Evolutionary conservation across 169 alveolate species (phyloP).

Genomic region (Babesia gibsoni): DNA sequence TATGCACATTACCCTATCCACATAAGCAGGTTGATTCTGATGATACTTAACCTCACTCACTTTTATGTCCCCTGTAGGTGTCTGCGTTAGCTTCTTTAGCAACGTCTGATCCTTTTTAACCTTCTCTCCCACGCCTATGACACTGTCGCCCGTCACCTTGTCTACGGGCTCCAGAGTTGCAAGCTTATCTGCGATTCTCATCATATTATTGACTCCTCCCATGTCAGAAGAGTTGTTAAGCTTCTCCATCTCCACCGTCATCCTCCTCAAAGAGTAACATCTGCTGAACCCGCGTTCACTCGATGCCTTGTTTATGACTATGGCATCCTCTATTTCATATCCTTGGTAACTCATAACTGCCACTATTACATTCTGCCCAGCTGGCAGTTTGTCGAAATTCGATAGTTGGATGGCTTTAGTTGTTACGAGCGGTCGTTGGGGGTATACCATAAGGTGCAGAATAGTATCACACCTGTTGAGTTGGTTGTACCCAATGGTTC

Average conservation of each 20-base stretch:
- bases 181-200: not conserved
- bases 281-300: conserved; percentile 99
- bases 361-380: conserved; percentile 99
- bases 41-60: conserved; percentile 67
- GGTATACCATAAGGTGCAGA: conserved; percentile 91
- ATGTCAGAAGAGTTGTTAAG: conserved; percentile 43
- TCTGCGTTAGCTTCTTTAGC: conserved; percentile 83
- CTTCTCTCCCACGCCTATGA: conserved; percentile 52
- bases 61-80: conserved; percentile 47
- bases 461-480: conserved; percentile 89
- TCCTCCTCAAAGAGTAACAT: conserved; percentile 76
- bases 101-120: conserved; percentile 84
- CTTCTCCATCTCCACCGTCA: conserved; percentile 77
- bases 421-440: conserved; percentile 97
- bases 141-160: conserved; percentile 39
- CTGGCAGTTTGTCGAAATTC: conserved; percentile 96
- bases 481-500: conserved; percentile 96
- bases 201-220: not conserved
- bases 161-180: conserved; percentile 6
- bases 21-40: conserved; percentile 78
- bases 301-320: conserved; percentile 94
- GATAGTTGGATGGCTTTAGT: conserved; percentile 95
- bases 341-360: conserved; percentile 99
- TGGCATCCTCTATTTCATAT: conserved; percentile 99
- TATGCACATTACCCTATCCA: conserved; percentile 93